phyloP scores from a whole-genome alignment of 2,329 filamentous ascomycete species.

The Scopulariopsis brevicaulis region DNA sequence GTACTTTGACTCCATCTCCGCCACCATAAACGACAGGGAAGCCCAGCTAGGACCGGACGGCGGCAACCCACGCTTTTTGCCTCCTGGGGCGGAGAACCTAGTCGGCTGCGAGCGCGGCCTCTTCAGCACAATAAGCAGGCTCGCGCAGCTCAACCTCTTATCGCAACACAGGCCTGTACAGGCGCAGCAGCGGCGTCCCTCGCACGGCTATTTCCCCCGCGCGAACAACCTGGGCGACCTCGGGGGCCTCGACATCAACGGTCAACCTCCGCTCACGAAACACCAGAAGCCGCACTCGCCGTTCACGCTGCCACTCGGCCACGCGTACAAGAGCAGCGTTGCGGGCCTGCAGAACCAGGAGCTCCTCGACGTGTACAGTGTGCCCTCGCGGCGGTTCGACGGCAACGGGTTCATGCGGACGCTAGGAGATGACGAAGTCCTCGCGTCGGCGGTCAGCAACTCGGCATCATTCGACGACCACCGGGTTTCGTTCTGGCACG shows the following conservation, averaged over 20 bases:
- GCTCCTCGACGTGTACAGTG: slow-evolving; percentile 10
- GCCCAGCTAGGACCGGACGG: slow-evolving; percentile 54
- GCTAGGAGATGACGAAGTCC: slow-evolving; percentile 41
- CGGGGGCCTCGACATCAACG: neutral
- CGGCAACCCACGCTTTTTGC: slow-evolving; percentile 36
- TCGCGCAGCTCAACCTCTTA: slow-evolving; percentile 75
- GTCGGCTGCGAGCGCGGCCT: slow-evolving; percentile 78
- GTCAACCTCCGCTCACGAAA: slow-evolving; percentile 9
- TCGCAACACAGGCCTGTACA: slow-evolving; percentile 55
- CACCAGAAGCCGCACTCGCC: slow-evolving; percentile 21
- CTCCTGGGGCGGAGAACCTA: slow-evolving; percentile 65
- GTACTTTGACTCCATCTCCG: slow-evolving; percentile 88
- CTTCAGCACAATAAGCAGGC: slow-evolving; percentile 75
- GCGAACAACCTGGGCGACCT: neutral
- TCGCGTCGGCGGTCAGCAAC: slow-evolving; percentile 26
- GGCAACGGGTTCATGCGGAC: slow-evolving; percentile 52
- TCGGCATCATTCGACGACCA: slow-evolving; percentile 43
- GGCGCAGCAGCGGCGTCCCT: slow-evolving; percentile 11
- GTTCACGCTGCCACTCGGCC: slow-evolving; percentile 27
- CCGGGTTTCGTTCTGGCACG: slow-evolving; percentile 63
- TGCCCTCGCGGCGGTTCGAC: slow-evolving; percentile 47
- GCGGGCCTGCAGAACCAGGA: slow-evolving; percentile 15
- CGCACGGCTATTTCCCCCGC: neutral
- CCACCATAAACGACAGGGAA: slow-evolving; percentile 85
- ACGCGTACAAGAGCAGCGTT: slow-evolving; percentile 25